phyloP scores from a whole-genome alignment of 352 stramenopile species.

The Globisporangium nagaii region DNA sequence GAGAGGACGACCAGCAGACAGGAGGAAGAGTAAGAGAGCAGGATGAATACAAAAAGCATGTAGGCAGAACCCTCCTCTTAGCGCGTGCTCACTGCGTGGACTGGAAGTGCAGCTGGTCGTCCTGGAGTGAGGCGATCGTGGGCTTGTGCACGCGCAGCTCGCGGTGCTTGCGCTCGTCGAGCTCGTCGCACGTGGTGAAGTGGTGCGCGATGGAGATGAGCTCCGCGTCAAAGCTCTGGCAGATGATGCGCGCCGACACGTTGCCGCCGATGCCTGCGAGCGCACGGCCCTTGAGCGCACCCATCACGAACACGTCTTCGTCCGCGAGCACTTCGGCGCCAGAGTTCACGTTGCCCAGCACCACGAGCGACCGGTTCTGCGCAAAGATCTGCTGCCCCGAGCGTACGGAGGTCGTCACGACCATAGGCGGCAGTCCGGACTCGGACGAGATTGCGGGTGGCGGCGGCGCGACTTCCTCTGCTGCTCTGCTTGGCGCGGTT shows the following conservation, averaged over 20 bases:
- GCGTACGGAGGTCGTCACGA: constrained; percentile 69
- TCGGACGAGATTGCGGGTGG: background rate
- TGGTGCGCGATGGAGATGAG: constrained; percentile 87
- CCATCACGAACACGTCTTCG: constrained; percentile 80
- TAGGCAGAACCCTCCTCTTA: no score
- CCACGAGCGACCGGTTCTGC: constrained; percentile 72
- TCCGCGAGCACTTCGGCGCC: constrained; percentile 86
- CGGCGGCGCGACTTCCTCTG: background rate
- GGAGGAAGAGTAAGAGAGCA: constrained; percentile 2
- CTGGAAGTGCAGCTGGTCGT: constrained; percentile 62
- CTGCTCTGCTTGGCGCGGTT: background rate
- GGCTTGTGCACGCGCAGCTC: constrained; percentile 44
- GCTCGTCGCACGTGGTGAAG: constrained; percentile 86
- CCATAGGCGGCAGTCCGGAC: constrained; percentile 30
- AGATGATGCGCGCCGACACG: constrained; percentile 55
- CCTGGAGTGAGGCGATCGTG: constrained; percentile 47
- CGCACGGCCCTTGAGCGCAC: constrained; percentile 75
- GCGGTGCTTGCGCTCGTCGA: constrained; percentile 31
- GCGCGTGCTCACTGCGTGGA: constrained; percentile 27
- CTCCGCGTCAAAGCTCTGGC: constrained; percentile 84
- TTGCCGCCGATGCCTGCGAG: constrained; percentile 83
- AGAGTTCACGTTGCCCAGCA: constrained; percentile 84
- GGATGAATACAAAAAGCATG: no score
- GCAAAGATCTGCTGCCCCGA: constrained; percentile 88
- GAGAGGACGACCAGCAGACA: background rate